Evolutionary conservation across 139 green algal species (phyloP).

Genomic region (Asterochloris erici): DNA sequence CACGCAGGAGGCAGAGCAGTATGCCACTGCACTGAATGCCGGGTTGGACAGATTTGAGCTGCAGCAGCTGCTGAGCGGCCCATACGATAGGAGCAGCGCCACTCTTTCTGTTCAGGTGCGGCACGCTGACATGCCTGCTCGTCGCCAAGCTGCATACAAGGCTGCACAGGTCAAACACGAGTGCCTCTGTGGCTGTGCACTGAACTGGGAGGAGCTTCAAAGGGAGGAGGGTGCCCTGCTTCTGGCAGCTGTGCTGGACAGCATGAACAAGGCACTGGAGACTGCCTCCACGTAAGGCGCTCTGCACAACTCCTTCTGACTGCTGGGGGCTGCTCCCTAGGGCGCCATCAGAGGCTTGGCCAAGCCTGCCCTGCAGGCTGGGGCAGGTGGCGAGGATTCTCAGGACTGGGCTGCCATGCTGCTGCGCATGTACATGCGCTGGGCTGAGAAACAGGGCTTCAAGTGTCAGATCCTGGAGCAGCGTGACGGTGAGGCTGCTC

Average conservation of each 20-base stretch:
- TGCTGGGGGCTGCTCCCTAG: not conserved
- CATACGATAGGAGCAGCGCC: slow-evolving; percentile 47
- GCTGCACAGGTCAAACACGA: not conserved
- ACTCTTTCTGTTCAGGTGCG: slow-evolving; percentile 29
- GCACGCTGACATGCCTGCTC: not conserved
- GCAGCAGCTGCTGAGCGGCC: slow-evolving; percentile 61
- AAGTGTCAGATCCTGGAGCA: not conserved
- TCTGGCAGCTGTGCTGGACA: not conserved
- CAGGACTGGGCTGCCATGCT: slow-evolving; percentile 95
- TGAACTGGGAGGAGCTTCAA: not conserved
- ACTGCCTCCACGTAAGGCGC: not conserved
- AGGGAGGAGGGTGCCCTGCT: not conserved
- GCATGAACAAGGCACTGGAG: not conserved
- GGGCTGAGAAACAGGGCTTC: slow-evolving; percentile 59
- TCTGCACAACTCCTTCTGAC: not conserved
- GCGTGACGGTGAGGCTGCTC: too few species aligned
- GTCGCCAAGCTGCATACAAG: not conserved
- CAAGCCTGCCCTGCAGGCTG: slow-evolving; percentile 35
- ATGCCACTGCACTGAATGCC: slow-evolving; percentile 5
- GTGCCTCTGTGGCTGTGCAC: not conserved
- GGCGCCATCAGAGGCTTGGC: not conserved
- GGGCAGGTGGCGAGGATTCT: slow-evolving; percentile 81
- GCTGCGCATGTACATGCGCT: slow-evolving; percentile 90
- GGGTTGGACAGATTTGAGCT: slow-evolving; percentile 51
- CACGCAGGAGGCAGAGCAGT: slow-evolving; percentile 26